phyloP scores from a whole-genome alignment of 2,329 filamentous ascomycete species.

The Apiospora phragmitis region DNA sequence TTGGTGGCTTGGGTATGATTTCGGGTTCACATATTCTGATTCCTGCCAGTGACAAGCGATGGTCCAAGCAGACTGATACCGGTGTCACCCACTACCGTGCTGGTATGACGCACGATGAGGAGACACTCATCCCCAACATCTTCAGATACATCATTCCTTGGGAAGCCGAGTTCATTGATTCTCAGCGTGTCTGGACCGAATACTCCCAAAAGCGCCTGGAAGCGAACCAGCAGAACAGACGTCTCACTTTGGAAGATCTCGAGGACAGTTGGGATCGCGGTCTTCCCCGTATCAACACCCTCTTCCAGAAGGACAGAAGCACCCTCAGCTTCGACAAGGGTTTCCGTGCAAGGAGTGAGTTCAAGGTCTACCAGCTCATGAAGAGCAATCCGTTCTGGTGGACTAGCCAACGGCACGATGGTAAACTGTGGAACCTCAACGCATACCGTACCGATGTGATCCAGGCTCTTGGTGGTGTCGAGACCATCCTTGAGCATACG shows the following conservation, averaged over 20 bases:
- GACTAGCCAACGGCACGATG: conserved; percentile 96
- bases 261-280: conserved; percentile 99
- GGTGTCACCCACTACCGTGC: conserved; percentile 96
- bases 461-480: conserved; percentile 91
- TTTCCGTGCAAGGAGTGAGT: conserved; percentile 91
- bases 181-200: conserved; percentile 97
- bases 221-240: conserved; percentile 94
- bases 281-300: conserved; percentile 94
- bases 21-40: conserved; percentile 98
- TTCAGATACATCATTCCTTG: conserved; percentile 99
- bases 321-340: conserved; percentile 98
- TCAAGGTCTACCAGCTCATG: conserved; percentile 98
- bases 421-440: conserved; percentile 96
- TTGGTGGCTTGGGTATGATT: conserved; percentile 97
- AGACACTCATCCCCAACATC: conserved; percentile 97
- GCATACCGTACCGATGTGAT: conserved; percentile 96
- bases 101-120: conserved; percentile 97
- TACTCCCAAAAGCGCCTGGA: conserved; percentile 98
- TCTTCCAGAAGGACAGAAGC: conserved; percentile 98
- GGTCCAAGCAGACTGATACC: conserved; percentile 96
- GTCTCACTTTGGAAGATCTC: conserved; percentile 90
- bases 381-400: conserved; percentile 99
- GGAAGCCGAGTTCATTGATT: conserved; percentile 99
- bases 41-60: conserved; percentile 94
- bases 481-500: conserved; percentile 96